Evolutionary conservation across 257 asterid species (phyloP).

Genomic region (Nyctanthes arbortristis): DNA sequence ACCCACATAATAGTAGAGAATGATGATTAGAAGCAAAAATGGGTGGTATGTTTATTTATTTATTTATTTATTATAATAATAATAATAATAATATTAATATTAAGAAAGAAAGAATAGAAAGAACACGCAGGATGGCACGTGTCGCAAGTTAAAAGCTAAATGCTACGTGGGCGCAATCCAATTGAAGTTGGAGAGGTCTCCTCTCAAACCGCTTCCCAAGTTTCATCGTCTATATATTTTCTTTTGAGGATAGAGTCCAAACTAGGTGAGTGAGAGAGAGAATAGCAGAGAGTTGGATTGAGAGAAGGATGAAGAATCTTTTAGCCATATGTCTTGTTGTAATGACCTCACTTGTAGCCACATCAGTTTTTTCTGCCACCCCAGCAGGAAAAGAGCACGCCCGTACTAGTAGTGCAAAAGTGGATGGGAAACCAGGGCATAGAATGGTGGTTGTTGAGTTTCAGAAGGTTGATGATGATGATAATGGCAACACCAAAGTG

Average conservation of each 20-base stretch:
- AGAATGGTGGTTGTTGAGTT: slow-evolving; percentile 56
- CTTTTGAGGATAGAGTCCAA: too few species aligned
- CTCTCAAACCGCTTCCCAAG: slow-evolving; percentile 29
- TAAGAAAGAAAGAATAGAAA: slow-evolving; percentile 27
- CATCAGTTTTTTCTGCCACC: slow-evolving; percentile 22
- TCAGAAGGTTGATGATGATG: slow-evolving; percentile 23
- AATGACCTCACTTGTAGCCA: slow-evolving; percentile 28
- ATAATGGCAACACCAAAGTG: slow-evolving; percentile 27
- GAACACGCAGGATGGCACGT: slow-evolving; percentile 41
- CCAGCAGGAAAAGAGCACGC: slow-evolving; percentile 10
- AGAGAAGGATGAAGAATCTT: slow-evolving; percentile 40
- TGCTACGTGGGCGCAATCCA: slow-evolving; percentile 31
- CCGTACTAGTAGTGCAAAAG: slow-evolving; percentile 34
- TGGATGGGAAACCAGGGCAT: too few species aligned
- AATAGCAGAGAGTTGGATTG: not conserved
- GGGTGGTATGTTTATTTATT: too few species aligned
- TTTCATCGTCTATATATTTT: not conserved
- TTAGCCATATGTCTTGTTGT: slow-evolving; percentile 35
- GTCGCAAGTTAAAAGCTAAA: slow-evolving; percentile 9
- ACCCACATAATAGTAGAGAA: too few species aligned
- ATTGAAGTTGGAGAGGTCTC: not conserved
- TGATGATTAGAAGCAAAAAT: too few species aligned
- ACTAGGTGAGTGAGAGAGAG: too few species aligned
- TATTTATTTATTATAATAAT: not conserved
- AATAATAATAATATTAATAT: not conserved